phyloP scores from a whole-genome alignment of 2,329 filamentous ascomycete species.

The Nemania sp. region DNA sequence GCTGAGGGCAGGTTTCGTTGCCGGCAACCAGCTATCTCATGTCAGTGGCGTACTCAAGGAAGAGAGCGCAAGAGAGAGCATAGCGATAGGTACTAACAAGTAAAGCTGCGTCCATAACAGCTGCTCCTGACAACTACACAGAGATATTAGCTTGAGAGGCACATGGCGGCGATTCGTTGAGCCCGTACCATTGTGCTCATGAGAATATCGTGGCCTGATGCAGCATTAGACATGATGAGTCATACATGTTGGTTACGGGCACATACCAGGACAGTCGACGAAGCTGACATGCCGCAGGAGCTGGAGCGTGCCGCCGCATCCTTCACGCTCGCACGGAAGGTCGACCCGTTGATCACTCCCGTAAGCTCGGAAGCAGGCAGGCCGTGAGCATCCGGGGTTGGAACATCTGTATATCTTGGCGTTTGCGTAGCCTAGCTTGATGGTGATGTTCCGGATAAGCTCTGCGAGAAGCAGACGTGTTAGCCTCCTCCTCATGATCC shows the following conservation, averaged over 20 bases:
- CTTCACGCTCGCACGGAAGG: slow-evolving; percentile 91
- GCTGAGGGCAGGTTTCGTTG: slow-evolving; percentile 97
- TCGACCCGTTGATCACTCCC: slow-evolving; percentile 99
- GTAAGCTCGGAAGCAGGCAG: slow-evolving; percentile 94
- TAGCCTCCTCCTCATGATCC: not conserved
- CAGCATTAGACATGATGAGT: slow-evolving; percentile 6
- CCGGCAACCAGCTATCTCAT: slow-evolving; percentile 65
- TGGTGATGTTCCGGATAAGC: slow-evolving; percentile 97
- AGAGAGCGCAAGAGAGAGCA: not conserved
- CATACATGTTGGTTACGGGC: not conserved
- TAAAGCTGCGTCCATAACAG: slow-evolving; percentile 98
- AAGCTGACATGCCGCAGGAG: slow-evolving; percentile 92
- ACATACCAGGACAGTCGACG: slow-evolving; percentile 82
- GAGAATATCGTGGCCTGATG: slow-evolving; percentile 90
- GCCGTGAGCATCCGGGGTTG: slow-evolving; percentile 85
- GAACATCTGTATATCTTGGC: slow-evolving; percentile 68
- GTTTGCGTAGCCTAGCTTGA: slow-evolving; percentile 46
- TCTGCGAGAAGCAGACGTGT: slow-evolving; percentile 53
- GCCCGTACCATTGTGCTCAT: slow-evolving; percentile 90
- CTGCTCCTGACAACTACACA: slow-evolving; percentile 84
- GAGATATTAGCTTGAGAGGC: slow-evolving; percentile 5
- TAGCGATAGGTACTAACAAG: slow-evolving; percentile 63
- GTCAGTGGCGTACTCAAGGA: slow-evolving; percentile 6
- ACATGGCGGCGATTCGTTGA: not conserved
- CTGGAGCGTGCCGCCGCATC: slow-evolving; percentile 85